These are phyloP conservation scores for Fremontodendron californicum DNA, from an alignment of 345 rosid species.

Conservation along the genomic window DNA sequence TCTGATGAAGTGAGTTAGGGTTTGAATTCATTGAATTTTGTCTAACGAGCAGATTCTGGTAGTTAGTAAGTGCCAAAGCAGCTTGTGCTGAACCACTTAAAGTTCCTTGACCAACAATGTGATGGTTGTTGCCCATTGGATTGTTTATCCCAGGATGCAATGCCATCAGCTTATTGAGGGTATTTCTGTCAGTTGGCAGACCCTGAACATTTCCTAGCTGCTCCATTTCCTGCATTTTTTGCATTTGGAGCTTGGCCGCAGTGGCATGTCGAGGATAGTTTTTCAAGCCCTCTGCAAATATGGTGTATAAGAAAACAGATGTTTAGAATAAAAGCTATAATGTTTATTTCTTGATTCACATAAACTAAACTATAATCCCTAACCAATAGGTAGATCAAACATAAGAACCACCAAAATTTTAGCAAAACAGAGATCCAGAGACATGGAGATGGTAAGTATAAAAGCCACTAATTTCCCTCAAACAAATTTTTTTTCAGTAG, in stretches of 20 bases:
- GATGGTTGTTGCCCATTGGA: slow-evolving; percentile 48
- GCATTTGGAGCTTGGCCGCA: slow-evolving; percentile 67
- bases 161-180: slow-evolving; percentile 77
- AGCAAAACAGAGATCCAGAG: not conserved
- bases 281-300: slow-evolving; percentile 82
- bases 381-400: not conserved
- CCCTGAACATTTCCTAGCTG: slow-evolving; percentile 75
- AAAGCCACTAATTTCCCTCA: not conserved
- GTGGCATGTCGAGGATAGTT: slow-evolving; percentile 58
- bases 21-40: slow-evolving; percentile 78
- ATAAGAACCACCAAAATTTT: not conserved
- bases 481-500: too few species aligned
- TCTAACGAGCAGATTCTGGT: slow-evolving; percentile 69
- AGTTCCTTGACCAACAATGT: slow-evolving; percentile 53
- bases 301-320: not conserved
- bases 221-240: slow-evolving; percentile 81
- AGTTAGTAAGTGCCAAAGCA: slow-evolving; percentile 69
- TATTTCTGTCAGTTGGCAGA: slow-evolving; percentile 68
- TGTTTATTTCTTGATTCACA: too few species aligned
- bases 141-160: slow-evolving; percentile 58
- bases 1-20: slow-evolving; percentile 57
- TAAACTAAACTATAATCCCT: not conserved
- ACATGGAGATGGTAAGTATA: not conserved
- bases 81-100: slow-evolving; percentile 75
- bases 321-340: not conserved